Conservation (phyloP, 345 rosid species). For the Camelina sativa region DNA sequence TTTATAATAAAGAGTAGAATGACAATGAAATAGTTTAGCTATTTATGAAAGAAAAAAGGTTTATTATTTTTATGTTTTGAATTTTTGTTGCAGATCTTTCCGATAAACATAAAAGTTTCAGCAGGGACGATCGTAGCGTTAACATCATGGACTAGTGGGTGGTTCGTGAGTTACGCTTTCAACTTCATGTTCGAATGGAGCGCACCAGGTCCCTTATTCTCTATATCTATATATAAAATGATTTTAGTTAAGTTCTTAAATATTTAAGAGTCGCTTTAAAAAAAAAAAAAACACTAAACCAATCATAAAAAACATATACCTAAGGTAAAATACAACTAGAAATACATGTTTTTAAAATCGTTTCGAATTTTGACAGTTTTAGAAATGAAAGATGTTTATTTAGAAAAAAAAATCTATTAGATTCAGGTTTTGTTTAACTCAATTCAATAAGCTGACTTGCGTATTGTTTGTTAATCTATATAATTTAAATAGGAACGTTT, state of each 20-base stretch:
- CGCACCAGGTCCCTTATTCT: constrained; percentile 41
- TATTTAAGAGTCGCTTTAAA: neutral
- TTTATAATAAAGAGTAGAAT: neutral
- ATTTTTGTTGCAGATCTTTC: constrained; percentile 50
- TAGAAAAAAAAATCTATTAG: neutral
- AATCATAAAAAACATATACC: neutral
- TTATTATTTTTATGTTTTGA: neutral
- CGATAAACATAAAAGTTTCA: constrained; percentile 53
- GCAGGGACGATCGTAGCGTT: constrained; percentile 56
- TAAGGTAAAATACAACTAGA: neutral
- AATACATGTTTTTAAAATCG: neutral
- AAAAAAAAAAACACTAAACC: neutral
- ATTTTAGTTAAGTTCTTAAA: too few relatives aligned
- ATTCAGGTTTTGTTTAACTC: neutral
- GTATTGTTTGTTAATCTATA: neutral
- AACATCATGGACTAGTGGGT: constrained; percentile 50
- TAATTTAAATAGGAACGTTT: constrained; percentile 51
- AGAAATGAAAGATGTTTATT: neutral
- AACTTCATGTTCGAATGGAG: constrained; percentile 58
- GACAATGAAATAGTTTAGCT: neutral
- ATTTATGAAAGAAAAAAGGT: neutral
- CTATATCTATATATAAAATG: neutral
- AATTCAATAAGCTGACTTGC: neutral
- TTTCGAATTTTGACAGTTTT: neutral
- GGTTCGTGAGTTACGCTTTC: constrained; percentile 51